Evolutionary conservation across 2,329 filamentous ascomycete genomes (phyloP).

Genomic region (Fusarium domesticum): DNA sequence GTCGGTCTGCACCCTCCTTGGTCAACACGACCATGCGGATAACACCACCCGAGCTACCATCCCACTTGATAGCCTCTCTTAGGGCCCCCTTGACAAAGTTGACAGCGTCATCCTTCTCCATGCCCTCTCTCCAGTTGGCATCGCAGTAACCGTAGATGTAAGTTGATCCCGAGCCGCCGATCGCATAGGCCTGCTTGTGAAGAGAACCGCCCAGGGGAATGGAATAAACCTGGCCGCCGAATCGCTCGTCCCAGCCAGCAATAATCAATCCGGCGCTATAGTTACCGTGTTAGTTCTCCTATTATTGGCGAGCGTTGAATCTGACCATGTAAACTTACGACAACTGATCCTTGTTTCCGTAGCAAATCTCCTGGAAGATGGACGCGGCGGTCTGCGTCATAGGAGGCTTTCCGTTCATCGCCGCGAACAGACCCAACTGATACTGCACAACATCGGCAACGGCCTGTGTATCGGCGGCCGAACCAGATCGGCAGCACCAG

Average conservation of each 20-base stretch:
- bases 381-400: slow-evolving; percentile 94
- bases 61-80: slow-evolving; percentile 97
- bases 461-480: slow-evolving; percentile 94
- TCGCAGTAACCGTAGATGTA: slow-evolving; percentile 99
- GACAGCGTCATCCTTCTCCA: slow-evolving; percentile 89
- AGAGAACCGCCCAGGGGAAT: slow-evolving; percentile 95
- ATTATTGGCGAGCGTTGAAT: neutral
- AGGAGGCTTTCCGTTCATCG: slow-evolving; percentile 83
- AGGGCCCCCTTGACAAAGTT: slow-evolving; percentile 89
- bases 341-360: slow-evolving; percentile 91
- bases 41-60: slow-evolving; percentile 96
- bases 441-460: slow-evolving; percentile 98
- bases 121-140: slow-evolving; percentile 89
- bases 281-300: slow-evolving; percentile 12
- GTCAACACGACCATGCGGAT: slow-evolving; percentile 98
- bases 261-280: slow-evolving; percentile 91
- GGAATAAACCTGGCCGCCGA: slow-evolving; percentile 95
- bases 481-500: slow-evolving; percentile 98
- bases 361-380: slow-evolving; percentile 97
- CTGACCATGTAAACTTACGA: slow-evolving; percentile 58
- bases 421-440: slow-evolving; percentile 87
- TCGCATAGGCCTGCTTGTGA: slow-evolving; percentile 95
- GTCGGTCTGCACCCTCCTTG: slow-evolving; percentile 81
- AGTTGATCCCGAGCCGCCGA: slow-evolving; percentile 93
- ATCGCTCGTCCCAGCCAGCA: slow-evolving; percentile 92